A percentile compares a stretch with the other conserved stretches of the same genome.
phyloP scores from a whole-genome alignment of 441 rosid genomes.

The Erodium moschatum region DNA sequence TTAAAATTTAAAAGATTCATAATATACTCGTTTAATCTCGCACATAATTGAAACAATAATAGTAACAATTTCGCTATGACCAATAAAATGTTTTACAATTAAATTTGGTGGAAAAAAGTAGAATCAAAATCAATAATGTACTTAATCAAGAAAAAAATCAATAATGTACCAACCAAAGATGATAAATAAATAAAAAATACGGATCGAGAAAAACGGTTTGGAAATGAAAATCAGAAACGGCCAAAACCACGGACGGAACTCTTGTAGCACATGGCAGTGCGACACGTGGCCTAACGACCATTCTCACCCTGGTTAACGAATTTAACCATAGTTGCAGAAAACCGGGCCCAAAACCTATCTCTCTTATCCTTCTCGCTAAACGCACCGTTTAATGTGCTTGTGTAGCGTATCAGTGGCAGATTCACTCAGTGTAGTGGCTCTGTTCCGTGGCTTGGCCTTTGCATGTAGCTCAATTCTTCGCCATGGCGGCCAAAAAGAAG shows the following conservation, averaged over 20 bases:
- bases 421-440: not conserved
- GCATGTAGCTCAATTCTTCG: not conserved
- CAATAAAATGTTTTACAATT: too few species aligned
- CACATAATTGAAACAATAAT: too few species aligned
- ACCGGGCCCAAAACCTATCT: too few species aligned
- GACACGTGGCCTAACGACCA: not conserved
- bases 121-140: too few species aligned
- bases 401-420: not conserved
- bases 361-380: too few species aligned
- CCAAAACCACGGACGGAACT: not conserved
- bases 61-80: too few species aligned
- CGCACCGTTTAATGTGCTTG: not conserved
- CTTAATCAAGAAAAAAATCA: too few species aligned
- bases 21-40: too few species aligned
- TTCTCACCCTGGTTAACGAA: not conserved
- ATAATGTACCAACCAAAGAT: too few species aligned
- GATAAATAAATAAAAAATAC: too few species aligned
- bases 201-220: not conserved
- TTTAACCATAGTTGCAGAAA: not conserved
- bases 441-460: not conserved
- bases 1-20: too few species aligned
- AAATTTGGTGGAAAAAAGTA: too few species aligned
- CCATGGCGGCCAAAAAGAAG: slow-evolving; percentile 60
- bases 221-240: not conserved
- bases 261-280: not conserved